Evolutionary conservation across 164 flowering plant genomes (phyloP), one percentile per base, ranked within the genome.

Genomic region (Piper longum): DNA sequence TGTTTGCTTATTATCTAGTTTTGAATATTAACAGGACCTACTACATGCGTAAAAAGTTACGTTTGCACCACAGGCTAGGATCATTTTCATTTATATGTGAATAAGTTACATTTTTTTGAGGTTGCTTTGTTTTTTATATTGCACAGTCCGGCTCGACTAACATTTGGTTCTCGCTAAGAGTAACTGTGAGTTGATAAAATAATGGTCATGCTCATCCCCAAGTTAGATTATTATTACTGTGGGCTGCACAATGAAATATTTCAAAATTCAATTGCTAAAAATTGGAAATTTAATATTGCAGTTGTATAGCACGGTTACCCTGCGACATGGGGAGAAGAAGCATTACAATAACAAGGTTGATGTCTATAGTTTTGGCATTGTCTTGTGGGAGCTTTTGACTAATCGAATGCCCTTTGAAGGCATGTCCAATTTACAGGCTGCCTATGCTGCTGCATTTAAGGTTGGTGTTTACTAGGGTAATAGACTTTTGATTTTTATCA

Each of bases 391-490:
- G 67, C 61, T 91, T 41, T 62, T 92, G 73, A 87, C 91, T 43
- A 92, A 92, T 60, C 89, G 88, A 42, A 81, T 92, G 93, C 98
- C 96, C 63, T 89, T 92, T 71, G 98, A 92, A 70, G 95, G 96
- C 70, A 92, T 92, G 98, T 87, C 96, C 57, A 92, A 89, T 72
- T 78, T 92, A 80, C 98, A 92, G 74, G 96, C 98, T 72, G 98
- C 96, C 61, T 92, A 92, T 82, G 98, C 98, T 56, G 96, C 98
- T 67, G 98, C 98, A 64, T 87, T 91, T 72, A 91, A 91, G 98
- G 98, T 88, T 64, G 16, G 12, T 39, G 16, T 41, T n/a, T 58
- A 18, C 39, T 5, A 17, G 19, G 16, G 18, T 18, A 39, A 18
- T 19, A 2, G 19, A 18, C 5, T 48, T 45, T 58, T 44, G 12